Conservation (phyloP, 2,329 filamentous ascomycete species). For the Aureobasidium pullulans region DNA sequence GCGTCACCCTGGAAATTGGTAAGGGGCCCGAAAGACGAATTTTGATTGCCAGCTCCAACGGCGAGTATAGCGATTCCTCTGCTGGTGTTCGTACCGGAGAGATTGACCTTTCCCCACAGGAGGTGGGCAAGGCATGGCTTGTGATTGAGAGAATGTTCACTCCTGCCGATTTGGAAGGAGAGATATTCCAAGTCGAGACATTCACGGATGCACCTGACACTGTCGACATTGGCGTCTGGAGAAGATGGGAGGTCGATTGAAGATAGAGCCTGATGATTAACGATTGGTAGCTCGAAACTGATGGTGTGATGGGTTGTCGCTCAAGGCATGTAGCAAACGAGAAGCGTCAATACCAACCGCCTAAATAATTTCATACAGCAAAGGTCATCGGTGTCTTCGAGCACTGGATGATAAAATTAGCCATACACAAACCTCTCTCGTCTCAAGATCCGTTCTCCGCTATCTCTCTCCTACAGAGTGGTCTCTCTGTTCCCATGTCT, state of each 20-base stretch:
- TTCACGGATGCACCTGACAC: slow-evolving; percentile 39
- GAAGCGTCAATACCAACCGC: neutral
- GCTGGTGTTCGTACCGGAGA: slow-evolving; percentile 61
- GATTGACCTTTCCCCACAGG: slow-evolving; percentile 64
- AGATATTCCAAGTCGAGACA: slow-evolving; percentile 45
- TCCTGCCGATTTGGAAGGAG: slow-evolving; percentile 37
- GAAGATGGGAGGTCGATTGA: slow-evolving; percentile 33
- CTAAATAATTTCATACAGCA: too few species aligned
- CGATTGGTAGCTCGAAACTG: neutral
- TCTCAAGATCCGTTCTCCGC: too few species aligned
- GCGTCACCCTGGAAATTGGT: slow-evolving; percentile 66
- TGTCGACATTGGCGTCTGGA: slow-evolving; percentile 39
- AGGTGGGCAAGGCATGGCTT: slow-evolving; percentile 48
- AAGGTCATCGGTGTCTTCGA: too few species aligned
- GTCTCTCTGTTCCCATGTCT: too few species aligned
- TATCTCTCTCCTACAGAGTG: too few species aligned
- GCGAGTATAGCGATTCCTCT: slow-evolving; percentile 63
- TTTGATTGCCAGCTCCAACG: slow-evolving; percentile 61
- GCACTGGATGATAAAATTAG: too few species aligned
- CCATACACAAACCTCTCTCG: too few species aligned
- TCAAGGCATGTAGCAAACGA: neutral
- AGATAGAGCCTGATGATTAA: too few species aligned
- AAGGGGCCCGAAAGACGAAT: slow-evolving; percentile 60
- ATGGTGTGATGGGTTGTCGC: neutral
- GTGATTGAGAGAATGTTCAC: slow-evolving; percentile 74